Base-by-base conservation (phyloP, 257 asterid genomes). In the Jaltomata sinuosa region DNA sequence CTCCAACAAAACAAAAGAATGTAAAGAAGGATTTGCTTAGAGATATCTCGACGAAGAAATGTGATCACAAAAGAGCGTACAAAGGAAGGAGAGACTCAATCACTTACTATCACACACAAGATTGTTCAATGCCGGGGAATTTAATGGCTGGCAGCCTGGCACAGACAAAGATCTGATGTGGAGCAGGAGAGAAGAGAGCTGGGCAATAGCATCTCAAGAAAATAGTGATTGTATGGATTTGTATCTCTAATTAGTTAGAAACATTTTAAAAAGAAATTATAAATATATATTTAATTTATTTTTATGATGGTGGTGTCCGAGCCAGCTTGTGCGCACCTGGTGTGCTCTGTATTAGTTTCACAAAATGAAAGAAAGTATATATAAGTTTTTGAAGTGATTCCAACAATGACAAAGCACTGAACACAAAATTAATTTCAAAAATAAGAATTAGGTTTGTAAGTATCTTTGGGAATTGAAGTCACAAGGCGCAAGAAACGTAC, bases 101-200 rank as follows among this genome's bases (percentile, higher is more conserved):
- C 80, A 74, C 57, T 45, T 74, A 42, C 15, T 74, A 74, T 74
- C 45, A 25, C 57, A 42, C n/a, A 3, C 52, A 74, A 22, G 57
- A 74, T 74, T 74, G 57, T 74, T 45, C 42, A 49, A 45, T 72
- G 55, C 19, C 22, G 11, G 57, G 38, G 55, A 72, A 72, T 72
- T 72, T 74, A 74, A 42, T 74, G 38, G 57, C 14, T 22, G 80
- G 27, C 8, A 47, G 4, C 61, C 22, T 74, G 38, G 80, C 15
- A 27, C 15, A 42, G 54, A 27, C 16, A 76, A 29, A 76, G 81
- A 47, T 76, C 61, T 76, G 42, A 76, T 76, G 61, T 15, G 0
- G 61, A 52, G 81, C 38, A 76, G 42, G 81, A 76, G 81, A 16
- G 81, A 76, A 76, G 61, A 76, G 61, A 76, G 81, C 54, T 74